Conservation (phyloP, 805 yeast species). For the Starmera pachycereana region DNA sequence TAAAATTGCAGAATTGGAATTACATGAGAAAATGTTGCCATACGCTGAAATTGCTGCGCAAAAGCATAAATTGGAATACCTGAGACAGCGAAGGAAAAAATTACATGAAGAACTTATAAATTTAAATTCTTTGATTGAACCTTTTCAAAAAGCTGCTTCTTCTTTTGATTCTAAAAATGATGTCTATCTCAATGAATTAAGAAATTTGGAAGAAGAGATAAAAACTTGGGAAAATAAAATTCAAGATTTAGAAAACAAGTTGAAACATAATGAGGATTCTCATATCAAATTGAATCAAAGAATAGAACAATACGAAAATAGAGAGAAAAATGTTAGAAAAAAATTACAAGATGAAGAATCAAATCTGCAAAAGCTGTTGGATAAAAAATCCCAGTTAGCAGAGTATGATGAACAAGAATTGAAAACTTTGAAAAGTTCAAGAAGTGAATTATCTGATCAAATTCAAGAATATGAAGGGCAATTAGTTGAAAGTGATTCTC, state of each 20-base stretch:
- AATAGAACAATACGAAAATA: conserved; percentile 9
- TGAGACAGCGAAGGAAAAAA: conserved; percentile 17
- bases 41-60: conserved; percentile 37
- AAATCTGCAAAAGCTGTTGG: conserved; percentile 10
- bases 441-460: neutral
- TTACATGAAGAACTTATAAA: conserved; percentile 19
- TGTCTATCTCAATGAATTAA: conserved; percentile 18
- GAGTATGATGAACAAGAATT: neutral
- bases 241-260: conserved; percentile 24
- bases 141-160: conserved; percentile 12
- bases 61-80: conserved; percentile 7
- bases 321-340: conserved; percentile 7
- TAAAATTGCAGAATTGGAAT: conserved; percentile 34
- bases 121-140: conserved; percentile 14
- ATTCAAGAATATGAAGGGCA: conserved; percentile 13
- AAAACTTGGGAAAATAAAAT: conserved; percentile 25
- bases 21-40: conserved; percentile 37
- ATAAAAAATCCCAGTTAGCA: conserved; percentile 5
- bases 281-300: conserved; percentile 3
- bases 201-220: conserved; percentile 20
- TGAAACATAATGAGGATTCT: conserved; percentile 19
- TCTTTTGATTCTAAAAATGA: conserved; percentile 17
- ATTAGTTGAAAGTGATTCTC: conserved; percentile 11
- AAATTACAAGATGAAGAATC: conserved; percentile 8
- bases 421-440: neutral